Conservation (phyloP, 768 basidiomycete species). For the Hypholoma sublateritium region DNA sequence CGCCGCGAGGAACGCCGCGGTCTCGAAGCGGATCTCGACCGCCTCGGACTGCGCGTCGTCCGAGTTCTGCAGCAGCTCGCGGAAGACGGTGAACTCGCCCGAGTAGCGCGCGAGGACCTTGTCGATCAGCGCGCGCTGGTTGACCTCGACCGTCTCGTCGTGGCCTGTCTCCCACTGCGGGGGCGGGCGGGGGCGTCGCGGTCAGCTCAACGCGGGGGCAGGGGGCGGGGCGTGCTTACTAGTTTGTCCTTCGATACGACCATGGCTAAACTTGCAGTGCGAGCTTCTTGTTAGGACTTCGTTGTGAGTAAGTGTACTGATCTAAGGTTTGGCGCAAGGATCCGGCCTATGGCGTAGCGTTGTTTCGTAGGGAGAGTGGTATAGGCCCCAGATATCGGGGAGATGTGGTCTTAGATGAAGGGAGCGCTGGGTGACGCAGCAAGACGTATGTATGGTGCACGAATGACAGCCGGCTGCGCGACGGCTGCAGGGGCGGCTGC, state of each 20-base stretch:
- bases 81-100: slow-evolving; percentile 82
- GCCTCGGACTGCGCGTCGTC: slow-evolving; percentile 82
- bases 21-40: slow-evolving; percentile 82
- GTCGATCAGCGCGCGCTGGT: slow-evolving; percentile 95
- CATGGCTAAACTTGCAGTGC: slow-evolving; percentile 2
- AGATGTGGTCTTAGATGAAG: too few relatives aligned
- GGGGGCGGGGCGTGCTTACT: slow-evolving; percentile 5
- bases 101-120: slow-evolving; percentile 96
- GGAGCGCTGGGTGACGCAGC: too few relatives aligned
- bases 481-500: too few relatives aligned
- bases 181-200: too few relatives aligned
- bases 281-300: too few relatives aligned
- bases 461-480: too few relatives aligned
- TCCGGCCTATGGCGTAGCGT: too few relatives aligned
- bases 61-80: slow-evolving; percentile 94
- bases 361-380: too few relatives aligned
- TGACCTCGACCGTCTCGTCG: slow-evolving; percentile 87
- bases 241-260: slow-evolving; percentile 19
- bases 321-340: too few relatives aligned
- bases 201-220: not conserved
- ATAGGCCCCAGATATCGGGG: too few relatives aligned
- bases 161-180: slow-evolving; percentile 56
- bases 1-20: slow-evolving; percentile 44
- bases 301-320: too few relatives aligned
- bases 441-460: too few relatives aligned